These are phyloP conservation scores for Coffea eugenioides DNA, from an alignment of 257 asterid genomes.

Conservation along the genomic window DNA sequence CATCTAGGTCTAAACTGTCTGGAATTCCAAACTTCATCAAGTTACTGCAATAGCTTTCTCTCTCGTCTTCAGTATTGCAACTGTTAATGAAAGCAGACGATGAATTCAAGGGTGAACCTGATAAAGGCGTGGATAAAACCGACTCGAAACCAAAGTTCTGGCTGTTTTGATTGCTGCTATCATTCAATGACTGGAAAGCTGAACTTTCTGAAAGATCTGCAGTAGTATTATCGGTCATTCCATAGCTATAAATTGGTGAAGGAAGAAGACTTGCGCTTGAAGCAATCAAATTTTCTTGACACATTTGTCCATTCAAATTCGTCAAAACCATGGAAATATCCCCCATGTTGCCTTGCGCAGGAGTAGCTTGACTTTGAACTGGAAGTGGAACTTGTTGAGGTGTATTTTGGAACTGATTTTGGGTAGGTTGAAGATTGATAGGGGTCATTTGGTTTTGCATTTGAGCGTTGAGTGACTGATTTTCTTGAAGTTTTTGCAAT, in stretches of 20 bases:
- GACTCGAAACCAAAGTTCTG: conserved; percentile 32
- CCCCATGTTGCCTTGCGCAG: conserved; percentile 29
- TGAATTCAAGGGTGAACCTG: conserved; percentile 32
- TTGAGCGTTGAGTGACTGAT: conserved; percentile 33
- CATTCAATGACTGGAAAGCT: conserved; percentile 11
- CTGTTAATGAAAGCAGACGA: conserved; percentile 21
- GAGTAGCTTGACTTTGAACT: conserved; percentile 27
- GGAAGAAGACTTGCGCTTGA: conserved; percentile 25
- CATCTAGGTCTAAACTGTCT: conserved; percentile 35
- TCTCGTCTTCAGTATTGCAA: conserved; percentile 39
- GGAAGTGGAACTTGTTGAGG: conserved; percentile 36
- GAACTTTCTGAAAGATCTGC: conserved; percentile 43
- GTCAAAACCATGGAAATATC: conserved; percentile 26
- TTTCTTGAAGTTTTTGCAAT: conserved; percentile 48
- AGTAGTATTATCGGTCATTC: conserved; percentile 28
- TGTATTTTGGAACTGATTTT: conserved; percentile 38
- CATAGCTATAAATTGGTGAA: conserved; percentile 24
- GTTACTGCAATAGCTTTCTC: conserved; percentile 39
- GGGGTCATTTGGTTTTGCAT: conserved; percentile 34
- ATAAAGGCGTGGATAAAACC: conserved; percentile 37
- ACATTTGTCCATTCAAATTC: conserved; percentile 15
- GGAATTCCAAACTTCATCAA: conserved; percentile 48
- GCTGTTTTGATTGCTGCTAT: conserved; percentile 16
- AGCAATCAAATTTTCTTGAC: conserved; percentile 34
- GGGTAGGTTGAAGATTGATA: conserved; percentile 33